Conservation (phyloP, 2,329 filamentous ascomycete genomes). For the Exophiala mesophila region DNA sequence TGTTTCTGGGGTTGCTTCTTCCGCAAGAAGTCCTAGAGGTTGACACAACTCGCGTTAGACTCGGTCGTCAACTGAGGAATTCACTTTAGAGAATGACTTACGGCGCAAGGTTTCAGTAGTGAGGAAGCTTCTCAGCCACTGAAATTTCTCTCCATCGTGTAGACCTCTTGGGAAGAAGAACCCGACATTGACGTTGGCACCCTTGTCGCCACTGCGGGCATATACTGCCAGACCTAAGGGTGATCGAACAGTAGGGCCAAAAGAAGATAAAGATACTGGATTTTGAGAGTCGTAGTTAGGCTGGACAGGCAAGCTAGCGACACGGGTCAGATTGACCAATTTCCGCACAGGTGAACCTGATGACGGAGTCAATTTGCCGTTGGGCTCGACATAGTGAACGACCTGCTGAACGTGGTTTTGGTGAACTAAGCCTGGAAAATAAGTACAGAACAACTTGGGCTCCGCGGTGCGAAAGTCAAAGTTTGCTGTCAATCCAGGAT, state of each 20-base stretch:
- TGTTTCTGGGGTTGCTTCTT: constrained; percentile 40
- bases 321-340: not conserved
- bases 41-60: not conserved
- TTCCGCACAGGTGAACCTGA: not conserved
- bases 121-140: constrained; percentile 38
- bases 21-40: constrained; percentile 32
- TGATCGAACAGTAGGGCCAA: constrained; percentile 28
- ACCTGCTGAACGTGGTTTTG: constrained; percentile 4
- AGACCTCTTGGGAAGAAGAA: constrained; percentile 28
- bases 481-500: constrained; percentile 3
- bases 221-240: constrained; percentile 41
- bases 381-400: constrained; percentile 1
- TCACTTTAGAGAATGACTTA: not conserved
- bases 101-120: constrained; percentile 33
- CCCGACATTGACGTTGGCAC: constrained; percentile 38
- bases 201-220: constrained; percentile 39
- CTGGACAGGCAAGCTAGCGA: not conserved
- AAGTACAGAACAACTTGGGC: constrained; percentile 6
- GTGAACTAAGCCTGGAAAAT: constrained; percentile 8
- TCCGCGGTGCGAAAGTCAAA: constrained; percentile 4
- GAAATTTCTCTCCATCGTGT: constrained; percentile 17
- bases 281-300: not conserved
- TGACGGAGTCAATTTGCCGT: not conserved
- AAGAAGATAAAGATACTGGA: constrained; percentile 13
- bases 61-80: not conserved